Percentiles rank a stretch among this genome's conserved stretches.
Conservation (phyloP, 768 basidiomycete species). For the Phanerochaete sordida region DNA sequence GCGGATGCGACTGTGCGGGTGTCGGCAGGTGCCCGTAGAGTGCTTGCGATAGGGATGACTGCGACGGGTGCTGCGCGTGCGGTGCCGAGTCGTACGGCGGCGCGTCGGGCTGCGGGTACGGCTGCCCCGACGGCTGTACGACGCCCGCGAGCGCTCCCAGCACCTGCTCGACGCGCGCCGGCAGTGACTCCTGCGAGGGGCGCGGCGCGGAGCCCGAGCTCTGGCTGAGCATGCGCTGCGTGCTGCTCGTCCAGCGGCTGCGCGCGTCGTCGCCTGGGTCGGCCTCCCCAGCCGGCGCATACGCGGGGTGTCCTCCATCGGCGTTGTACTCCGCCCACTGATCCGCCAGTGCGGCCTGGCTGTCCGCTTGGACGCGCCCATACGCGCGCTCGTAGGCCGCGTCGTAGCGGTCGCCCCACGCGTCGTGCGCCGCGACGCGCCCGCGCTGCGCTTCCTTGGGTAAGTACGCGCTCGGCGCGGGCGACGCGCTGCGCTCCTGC, state of each 20-base stretch:
- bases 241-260: neutral
- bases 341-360: too few relatives aligned
- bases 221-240: neutral
- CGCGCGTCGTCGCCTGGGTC: neutral
- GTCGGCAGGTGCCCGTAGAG: neutral
- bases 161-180: neutral
- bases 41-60: neutral
- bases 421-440: neutral
- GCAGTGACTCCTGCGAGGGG: neutral
- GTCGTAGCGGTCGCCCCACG: neutral
- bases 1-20: neutral
- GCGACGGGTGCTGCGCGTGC: neutral
- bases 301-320: too few relatives aligned
- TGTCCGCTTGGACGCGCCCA: neutral
- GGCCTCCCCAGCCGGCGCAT: too few relatives aligned
- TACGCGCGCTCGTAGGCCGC: neutral
- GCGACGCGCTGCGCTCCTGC: neutral
- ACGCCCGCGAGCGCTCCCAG: neutral
- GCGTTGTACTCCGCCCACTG: too few relatives aligned
- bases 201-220: neutral
- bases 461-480: neutral
- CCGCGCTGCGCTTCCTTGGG: neutral
- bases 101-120: too few relatives aligned
- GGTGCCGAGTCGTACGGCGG: neutral
- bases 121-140: too few relatives aligned